Evolutionary conservation across 2,329 filamentous ascomycete genomes (phyloP), one percentile per base, ranked within the genome.

Genomic region (Diplodia mutila): DNA sequence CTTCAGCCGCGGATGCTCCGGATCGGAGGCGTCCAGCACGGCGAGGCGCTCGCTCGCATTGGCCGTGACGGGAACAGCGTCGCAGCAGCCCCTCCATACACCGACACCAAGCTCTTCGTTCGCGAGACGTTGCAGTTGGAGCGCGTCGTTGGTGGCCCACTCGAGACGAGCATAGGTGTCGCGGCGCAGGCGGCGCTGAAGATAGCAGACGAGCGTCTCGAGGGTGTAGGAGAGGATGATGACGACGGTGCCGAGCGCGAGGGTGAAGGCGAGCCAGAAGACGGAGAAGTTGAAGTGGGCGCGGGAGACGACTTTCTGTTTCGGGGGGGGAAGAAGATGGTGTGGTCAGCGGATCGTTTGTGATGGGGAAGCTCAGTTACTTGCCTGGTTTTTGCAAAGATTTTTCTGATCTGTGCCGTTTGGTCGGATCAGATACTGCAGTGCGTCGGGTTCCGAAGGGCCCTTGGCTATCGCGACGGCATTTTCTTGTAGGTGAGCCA

Each of bases 261-360:
- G 68, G 6, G 72, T 72, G 4, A 74, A 68, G 4, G 55, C 55
- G 69, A 74, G 71, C 23, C 71, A 72, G 8, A 75, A 68, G 29
- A 73, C 68, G 25, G 67, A 71, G 37, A 75, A 69, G n/a, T 65
- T 69, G 42, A 70, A 69, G 64, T 72, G 70, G 23, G 61, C 61
- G 9, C 39, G 54, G 32, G 67, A 71, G 37, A 67, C 6, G 72
- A 6, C 69, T 54, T 73, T 73, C 46, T 64, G 61, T 46, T 52
- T 25, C n/a, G n/a, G n/a, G n/a, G n/a, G n/a, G n/a, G 48, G 27
- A 25, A 4, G 23, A 27, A 0, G 4, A 9, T 29, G 25, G 25
- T 0, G 8, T 1, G 18, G 51, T 53, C 4, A 29, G 25, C 16
- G 0, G 25, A n/a, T 12, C 1, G 1, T 1, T 12, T 5, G 3